Evolutionary conservation across 2,329 filamentous ascomycete genomes (phyloP).

Genomic region (Penicillium freii): DNA sequence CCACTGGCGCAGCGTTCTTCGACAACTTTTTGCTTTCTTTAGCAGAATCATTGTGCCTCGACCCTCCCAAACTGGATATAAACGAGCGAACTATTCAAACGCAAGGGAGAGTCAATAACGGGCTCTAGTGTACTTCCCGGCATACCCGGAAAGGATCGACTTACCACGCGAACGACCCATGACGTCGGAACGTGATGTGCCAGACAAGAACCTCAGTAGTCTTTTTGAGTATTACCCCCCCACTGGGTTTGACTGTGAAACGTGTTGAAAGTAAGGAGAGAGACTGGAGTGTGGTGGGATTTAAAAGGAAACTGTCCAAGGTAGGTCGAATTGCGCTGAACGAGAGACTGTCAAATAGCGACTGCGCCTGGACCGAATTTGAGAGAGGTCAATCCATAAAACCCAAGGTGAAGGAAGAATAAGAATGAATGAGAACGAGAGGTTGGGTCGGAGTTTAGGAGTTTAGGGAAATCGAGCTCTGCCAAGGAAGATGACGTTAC

Average conservation of each 20-base stretch:
- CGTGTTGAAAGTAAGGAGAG: slow-evolving; percentile 1
- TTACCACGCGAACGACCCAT: slow-evolving; percentile 44
- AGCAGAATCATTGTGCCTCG: slow-evolving; percentile 29
- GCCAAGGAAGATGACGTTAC: slow-evolving; percentile 11
- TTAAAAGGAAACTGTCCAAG: slow-evolving; percentile 16
- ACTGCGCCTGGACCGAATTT: slow-evolving; percentile 3
- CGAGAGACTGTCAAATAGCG: slow-evolving; percentile 9
- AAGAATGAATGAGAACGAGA: slow-evolving; percentile 6
- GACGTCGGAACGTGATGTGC: slow-evolving; percentile 16
- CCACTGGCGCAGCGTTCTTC: slow-evolving; percentile 19
- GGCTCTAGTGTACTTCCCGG: slow-evolving; percentile 10
- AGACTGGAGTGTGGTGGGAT: not conserved
- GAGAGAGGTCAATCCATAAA: slow-evolving; percentile 17
- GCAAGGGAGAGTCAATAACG: slow-evolving; percentile 29
- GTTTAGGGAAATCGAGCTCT: slow-evolving; percentile 1
- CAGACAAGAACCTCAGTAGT: slow-evolving; percentile 1
- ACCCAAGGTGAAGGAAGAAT: not conserved
- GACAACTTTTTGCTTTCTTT: slow-evolving; percentile 39
- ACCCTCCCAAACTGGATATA: slow-evolving; percentile 61
- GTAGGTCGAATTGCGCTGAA: slow-evolving; percentile 4
- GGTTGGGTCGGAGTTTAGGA: not conserved
- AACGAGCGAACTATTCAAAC: slow-evolving; percentile 71
- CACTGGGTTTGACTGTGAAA: slow-evolving; percentile 10
- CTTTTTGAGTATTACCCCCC: slow-evolving; percentile 3
- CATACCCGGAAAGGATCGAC: slow-evolving; percentile 19